A percentile compares a stretch with the other conserved stretches of the same genome.
phyloP scores from a whole-genome alignment of 164 flowering plant genomes.

The Annona squamosa region DNA sequence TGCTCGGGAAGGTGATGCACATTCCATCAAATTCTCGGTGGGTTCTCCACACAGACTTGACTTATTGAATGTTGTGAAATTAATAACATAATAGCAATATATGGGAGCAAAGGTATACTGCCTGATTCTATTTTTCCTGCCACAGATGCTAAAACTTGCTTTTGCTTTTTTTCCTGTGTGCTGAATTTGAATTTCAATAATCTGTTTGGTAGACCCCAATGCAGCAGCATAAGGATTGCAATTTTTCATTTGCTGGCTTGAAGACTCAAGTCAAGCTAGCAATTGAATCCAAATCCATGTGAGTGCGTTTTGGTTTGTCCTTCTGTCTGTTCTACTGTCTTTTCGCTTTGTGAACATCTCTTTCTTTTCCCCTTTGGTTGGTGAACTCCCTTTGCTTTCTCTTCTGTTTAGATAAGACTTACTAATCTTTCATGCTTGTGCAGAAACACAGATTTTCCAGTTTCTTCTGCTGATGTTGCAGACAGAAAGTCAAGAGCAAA shows the following conservation, averaged over 20 bases:
- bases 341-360: background rate
- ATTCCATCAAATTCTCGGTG: constrained; percentile 65
- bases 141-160: background rate
- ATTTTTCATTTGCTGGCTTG: constrained; percentile 94
- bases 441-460: constrained; percentile 56
- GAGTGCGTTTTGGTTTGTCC: constrained; percentile 17
- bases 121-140: background rate
- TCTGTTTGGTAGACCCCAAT: constrained; percentile 56
- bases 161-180: background rate
- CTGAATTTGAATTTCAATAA: background rate
- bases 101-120: constrained; percentile 1
- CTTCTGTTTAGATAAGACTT: background rate
- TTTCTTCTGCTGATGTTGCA: constrained; percentile 47
- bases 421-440: constrained; percentile 8
- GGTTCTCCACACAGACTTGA: constrained; percentile 1
- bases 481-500: constrained; percentile 80
- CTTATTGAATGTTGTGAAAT: background rate
- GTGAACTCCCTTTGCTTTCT: background rate
- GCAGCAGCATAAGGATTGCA: constrained; percentile 96
- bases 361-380: background rate
- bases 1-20: constrained; percentile 79
- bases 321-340: background rate
- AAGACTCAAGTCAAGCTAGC: constrained; percentile 95
- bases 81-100: constrained; percentile 5
- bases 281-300: constrained; percentile 78